These are phyloP conservation scores for Boletus rubropictus DNA, from an alignment of 768 basidiomycete genomes.

Conservation along the genomic window DNA sequence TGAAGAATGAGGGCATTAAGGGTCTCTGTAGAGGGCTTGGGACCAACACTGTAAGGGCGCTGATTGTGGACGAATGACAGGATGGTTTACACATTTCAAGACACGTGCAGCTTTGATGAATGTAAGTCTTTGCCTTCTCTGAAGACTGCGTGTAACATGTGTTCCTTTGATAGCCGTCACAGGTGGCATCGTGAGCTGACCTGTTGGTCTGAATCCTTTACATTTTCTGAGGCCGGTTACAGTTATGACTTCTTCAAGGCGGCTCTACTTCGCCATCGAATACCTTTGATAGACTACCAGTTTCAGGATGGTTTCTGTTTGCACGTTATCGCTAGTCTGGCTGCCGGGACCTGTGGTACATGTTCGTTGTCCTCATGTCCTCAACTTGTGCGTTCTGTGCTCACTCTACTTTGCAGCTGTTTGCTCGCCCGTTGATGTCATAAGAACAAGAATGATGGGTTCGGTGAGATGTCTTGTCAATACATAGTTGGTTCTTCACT, in stretches of 20 bases:
- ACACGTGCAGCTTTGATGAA: conserved; percentile 70
- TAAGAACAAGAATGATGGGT: conserved; percentile 73
- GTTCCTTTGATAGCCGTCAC: conserved; percentile 49
- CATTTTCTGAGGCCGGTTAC: conserved; percentile 5
- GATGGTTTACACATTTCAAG: conserved; percentile 26
- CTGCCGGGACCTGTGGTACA: conserved; percentile 73
- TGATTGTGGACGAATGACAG: not conserved
- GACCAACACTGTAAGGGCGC: conserved; percentile 60
- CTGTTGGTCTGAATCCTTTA: not conserved
- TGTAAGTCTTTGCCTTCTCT: conserved; percentile 35
- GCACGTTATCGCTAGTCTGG: conserved; percentile 61
- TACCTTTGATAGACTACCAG: conserved; percentile 55
- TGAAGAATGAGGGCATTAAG: conserved; percentile 62
- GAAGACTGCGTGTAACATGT: conserved; percentile 3
- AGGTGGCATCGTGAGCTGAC: conserved; percentile 72
- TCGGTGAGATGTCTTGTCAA: conserved; percentile 41
- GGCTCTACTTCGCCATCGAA: conserved; percentile 42
- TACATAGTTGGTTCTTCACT: not conserved
- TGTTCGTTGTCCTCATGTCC: conserved; percentile 41
- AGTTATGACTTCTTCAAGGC: conserved; percentile 79
- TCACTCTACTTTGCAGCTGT: conserved; percentile 44
- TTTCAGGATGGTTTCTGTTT: conserved; percentile 60
- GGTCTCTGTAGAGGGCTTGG: conserved; percentile 71
- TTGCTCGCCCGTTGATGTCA: conserved; percentile 73
- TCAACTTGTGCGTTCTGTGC: not conserved